A percentile compares a stretch with the other conserved stretches of the same genome.
These are phyloP conservation scores for Cymbopogon citratus DNA, from an alignment of 176 grass and related monocot species.

Conservation along the genomic window DNA sequence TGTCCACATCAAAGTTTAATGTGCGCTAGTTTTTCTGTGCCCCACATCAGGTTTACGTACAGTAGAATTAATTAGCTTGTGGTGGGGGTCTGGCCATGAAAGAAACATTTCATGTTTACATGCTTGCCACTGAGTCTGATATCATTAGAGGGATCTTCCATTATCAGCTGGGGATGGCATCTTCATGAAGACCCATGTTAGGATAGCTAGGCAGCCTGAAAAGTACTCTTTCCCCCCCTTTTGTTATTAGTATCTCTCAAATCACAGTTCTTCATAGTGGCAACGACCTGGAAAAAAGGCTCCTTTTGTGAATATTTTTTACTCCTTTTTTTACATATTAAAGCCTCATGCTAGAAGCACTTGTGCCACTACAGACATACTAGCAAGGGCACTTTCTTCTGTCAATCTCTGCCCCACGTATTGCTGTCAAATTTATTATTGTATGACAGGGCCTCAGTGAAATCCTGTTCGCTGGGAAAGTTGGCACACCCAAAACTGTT, in stretches of 20 bases:
- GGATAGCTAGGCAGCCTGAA: conserved; percentile 2
- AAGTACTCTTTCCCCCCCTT: neutral
- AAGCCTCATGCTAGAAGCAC: conserved; percentile 24
- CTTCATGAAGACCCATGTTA: conserved; percentile 12
- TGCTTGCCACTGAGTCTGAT: conserved; percentile 28
- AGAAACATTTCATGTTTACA: conserved; percentile 34
- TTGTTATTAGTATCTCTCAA: conserved; percentile 1
- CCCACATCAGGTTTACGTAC: conserved; percentile 4
- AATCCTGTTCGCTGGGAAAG: conserved; percentile 37
- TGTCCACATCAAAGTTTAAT: conserved; percentile 26
- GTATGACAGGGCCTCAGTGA: conserved; percentile 20
- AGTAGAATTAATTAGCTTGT: conserved; percentile 35
- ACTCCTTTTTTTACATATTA: conserved; percentile 26
- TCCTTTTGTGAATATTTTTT: no score
- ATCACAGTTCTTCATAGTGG: conserved; percentile 4
- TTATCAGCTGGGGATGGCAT: conserved; percentile 9
- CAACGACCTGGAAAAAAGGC: neutral
- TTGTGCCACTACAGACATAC: neutral
- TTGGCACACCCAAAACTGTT: conserved; percentile 29
- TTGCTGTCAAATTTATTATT: conserved; percentile 19
- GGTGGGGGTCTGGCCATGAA: conserved; percentile 27
- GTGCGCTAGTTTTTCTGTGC: conserved; percentile 26
- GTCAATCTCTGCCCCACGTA: conserved; percentile 24
- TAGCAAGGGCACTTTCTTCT: conserved; percentile 7
- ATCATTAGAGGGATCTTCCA: conserved; percentile 25